A percentile compares a stretch with the other conserved stretches of the same genome.
phyloP scores from a whole-genome alignment of 192 early-diverging fungal species.

The Coemansia sp. region DNA sequence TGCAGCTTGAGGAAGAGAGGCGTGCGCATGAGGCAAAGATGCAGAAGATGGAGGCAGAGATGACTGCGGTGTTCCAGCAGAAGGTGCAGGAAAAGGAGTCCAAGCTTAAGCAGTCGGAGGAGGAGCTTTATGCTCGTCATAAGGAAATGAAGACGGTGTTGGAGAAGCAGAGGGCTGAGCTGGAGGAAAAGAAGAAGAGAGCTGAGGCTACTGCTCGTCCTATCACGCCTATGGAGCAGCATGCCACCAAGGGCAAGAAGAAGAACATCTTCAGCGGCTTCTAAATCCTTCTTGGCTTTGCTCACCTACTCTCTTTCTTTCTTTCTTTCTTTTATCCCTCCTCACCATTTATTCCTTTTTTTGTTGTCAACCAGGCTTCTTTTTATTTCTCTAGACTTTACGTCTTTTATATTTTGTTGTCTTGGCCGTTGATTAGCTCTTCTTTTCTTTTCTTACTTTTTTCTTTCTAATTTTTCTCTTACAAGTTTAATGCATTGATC shows the following conservation, averaged over 20 bases:
- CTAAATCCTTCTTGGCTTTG: constrained; percentile 26
- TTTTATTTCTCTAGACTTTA: too few species aligned
- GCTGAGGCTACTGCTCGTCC: constrained; percentile 61
- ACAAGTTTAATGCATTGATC: too few species aligned
- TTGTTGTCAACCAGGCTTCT: too few species aligned
- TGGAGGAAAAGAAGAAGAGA: constrained; percentile 94
- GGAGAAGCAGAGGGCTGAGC: constrained; percentile 88
- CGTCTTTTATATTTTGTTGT: too few species aligned
- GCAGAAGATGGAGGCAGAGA: constrained; percentile 98
- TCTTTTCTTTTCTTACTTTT: too few species aligned
- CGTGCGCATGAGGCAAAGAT: constrained; percentile 91
- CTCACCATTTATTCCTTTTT: too few species aligned
- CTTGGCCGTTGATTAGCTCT: too few species aligned
- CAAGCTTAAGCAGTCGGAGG: constrained; percentile 96
- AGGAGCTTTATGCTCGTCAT: constrained; percentile 94
- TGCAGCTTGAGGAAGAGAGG: constrained; percentile 90
- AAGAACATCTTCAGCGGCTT: constrained; percentile 57
- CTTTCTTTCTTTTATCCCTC: background rate
- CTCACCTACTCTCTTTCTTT: background rate
- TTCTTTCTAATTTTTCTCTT: constrained; percentile 6
- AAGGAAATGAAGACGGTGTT: constrained; percentile 98
- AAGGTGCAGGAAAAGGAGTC: constrained; percentile 99
- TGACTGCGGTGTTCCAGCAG: constrained; percentile 98
- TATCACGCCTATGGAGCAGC: constrained; percentile 51
- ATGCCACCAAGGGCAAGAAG: constrained; percentile 55